phyloP scores from a whole-genome alignment of 306 rosid species.

The Gleditsia sinensis region DNA sequence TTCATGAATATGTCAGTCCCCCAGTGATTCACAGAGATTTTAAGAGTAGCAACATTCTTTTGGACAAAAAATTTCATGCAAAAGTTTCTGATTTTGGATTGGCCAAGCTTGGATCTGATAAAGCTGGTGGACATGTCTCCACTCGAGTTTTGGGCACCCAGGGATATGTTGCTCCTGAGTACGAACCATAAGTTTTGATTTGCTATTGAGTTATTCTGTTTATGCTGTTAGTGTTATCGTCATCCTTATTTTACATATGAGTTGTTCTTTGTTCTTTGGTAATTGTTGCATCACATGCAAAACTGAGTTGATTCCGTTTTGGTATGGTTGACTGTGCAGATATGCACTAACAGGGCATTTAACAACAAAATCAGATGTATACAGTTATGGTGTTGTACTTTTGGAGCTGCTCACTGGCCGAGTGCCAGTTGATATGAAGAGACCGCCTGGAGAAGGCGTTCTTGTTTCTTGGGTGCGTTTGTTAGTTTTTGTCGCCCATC shows the following conservation, averaged over 20 bases:
- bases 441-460: slow-evolving; percentile 87
- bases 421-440: slow-evolving; percentile 93
- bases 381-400: slow-evolving; percentile 94
- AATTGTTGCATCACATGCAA: neutral
- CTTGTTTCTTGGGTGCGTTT: slow-evolving; percentile 89
- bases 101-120: slow-evolving; percentile 95
- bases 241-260: neutral
- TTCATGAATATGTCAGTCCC: slow-evolving; percentile 90
- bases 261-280: neutral
- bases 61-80: slow-evolving; percentile 83
- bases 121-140: slow-evolving; percentile 94
- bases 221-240: neutral
- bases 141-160: slow-evolving; percentile 96
- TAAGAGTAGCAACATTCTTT: slow-evolving; percentile 93
- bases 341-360: slow-evolving; percentile 97
- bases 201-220: slow-evolving; percentile 27
- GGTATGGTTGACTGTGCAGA: slow-evolving; percentile 51
- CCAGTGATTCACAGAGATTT: slow-evolving; percentile 97
- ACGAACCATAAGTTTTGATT: slow-evolving; percentile 36
- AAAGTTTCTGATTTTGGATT: slow-evolving; percentile 98
- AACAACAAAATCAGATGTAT: slow-evolving; percentile 96
- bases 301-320: neutral
- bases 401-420: slow-evolving; percentile 93
- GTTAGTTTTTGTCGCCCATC: neutral
- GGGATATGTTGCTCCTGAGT: slow-evolving; percentile 98